phyloP scores from a whole-genome alignment of 345 rosid species.

The Carallia pectinifolia region DNA sequence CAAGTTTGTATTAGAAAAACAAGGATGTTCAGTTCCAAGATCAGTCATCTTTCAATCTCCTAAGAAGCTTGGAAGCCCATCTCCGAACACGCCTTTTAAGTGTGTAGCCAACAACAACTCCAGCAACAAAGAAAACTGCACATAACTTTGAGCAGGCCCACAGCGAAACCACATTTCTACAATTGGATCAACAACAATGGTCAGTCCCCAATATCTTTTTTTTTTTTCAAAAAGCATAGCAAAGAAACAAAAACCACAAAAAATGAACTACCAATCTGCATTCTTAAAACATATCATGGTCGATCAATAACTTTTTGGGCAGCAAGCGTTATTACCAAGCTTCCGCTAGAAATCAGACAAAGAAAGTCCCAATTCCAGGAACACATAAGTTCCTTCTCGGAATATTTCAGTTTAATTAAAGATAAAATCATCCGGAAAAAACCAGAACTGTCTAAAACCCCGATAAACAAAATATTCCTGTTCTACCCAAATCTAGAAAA shows the following conservation, averaged over 20 bases:
- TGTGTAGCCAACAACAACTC: constrained; percentile 72
- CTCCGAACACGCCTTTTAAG: constrained; percentile 62
- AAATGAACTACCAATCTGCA: not conserved
- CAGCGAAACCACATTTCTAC: constrained; percentile 56
- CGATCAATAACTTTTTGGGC: not conserved
- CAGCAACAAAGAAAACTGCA: constrained; percentile 68
- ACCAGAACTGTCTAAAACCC: not conserved
- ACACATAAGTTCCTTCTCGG: too few relatives aligned
- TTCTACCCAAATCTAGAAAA: too few relatives aligned
- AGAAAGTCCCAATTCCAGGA: too few relatives aligned
- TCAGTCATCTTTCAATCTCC: constrained; percentile 65
- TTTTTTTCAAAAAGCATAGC: not conserved
- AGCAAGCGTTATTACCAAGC: too few relatives aligned
- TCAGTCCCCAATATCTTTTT: too few relatives aligned
- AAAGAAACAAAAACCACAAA: too few relatives aligned
- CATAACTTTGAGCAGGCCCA: constrained; percentile 85
- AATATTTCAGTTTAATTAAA: not conserved
- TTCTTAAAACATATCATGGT: not conserved
- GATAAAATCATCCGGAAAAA: too few relatives aligned
- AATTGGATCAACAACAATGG: not conserved
- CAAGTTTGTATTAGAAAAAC: not conserved
- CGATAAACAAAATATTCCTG: not conserved
- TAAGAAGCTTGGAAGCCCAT: constrained; percentile 73
- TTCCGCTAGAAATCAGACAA: too few relatives aligned
- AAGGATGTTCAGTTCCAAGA: not conserved